Percentiles rank a stretch among this genome's conserved stretches.
Conservation (phyloP, 257 asterid genomes). For the Solanum lycopersicoides region DNA sequence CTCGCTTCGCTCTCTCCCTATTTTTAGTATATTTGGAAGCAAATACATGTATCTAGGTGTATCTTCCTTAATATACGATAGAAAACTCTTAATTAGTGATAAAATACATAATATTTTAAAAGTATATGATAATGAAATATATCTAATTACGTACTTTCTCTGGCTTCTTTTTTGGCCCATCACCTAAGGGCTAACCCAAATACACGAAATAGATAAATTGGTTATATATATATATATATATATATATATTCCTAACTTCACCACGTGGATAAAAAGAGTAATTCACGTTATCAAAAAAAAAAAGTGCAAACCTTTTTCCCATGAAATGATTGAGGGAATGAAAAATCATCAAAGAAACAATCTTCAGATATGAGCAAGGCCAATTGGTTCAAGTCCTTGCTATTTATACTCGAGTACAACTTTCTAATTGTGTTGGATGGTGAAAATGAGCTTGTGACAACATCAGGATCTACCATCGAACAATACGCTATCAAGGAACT, state of each 20-base stretch:
- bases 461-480: neutral
- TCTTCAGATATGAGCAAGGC: constrained; percentile 41
- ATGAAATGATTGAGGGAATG: constrained; percentile 44
- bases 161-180: neutral
- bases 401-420: constrained; percentile 46
- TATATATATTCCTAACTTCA: neutral
- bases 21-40: too few species aligned
- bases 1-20: too few species aligned
- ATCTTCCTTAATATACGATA: rapidly evolving
- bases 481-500: neutral
- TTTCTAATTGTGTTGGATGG: constrained; percentile 29
- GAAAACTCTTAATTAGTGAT: too few species aligned
- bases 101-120: too few species aligned
- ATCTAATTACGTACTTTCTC: neutral
- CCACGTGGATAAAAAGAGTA: neutral
- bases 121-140: too few species aligned
- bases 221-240: too few species aligned
- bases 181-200: neutral
- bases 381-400: constrained; percentile 35
- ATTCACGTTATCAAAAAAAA: neutral
- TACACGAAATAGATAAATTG: neutral
- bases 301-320: constrained; percentile 47
- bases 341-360: constrained; percentile 48
- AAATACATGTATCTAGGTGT: too few species aligned
- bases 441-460: constrained; percentile 5